Evolutionary conservation across 306 rosid genomes (phyloP).

Genomic region (Cyclanthera cordifolia): DNA sequence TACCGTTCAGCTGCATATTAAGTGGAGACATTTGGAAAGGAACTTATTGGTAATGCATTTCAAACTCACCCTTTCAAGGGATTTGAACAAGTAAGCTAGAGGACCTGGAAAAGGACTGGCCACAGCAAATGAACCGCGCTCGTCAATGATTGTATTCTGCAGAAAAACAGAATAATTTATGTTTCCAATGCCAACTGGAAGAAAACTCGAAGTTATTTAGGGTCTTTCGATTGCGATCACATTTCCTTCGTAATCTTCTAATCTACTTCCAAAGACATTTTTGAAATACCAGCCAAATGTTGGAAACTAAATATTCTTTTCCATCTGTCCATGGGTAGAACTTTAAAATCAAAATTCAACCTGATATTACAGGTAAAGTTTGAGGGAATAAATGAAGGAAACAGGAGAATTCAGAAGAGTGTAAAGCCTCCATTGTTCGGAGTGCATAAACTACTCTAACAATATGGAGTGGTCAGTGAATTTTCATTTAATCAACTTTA

Average conservation of each 20-base stretch:
- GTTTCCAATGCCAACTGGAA: not conserved
- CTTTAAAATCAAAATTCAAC: too few species aligned
- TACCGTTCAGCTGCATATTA: not conserved
- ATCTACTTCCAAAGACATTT: too few species aligned
- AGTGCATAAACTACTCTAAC: not conserved
- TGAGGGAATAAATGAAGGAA: not conserved
- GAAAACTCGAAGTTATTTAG: not conserved
- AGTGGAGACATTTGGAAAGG: slow-evolving; percentile 4
- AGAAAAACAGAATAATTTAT: slow-evolving; percentile 8
- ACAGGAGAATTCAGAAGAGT: not conserved
- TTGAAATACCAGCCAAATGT: too few species aligned
- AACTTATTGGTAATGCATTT: not conserved
- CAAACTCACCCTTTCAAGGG: slow-evolving; percentile 44
- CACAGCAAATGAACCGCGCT: slow-evolving; percentile 85
- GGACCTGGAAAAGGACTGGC: slow-evolving; percentile 70
- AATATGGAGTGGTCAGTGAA: too few species aligned
- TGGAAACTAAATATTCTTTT: too few species aligned
- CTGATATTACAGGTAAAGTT: not conserved
- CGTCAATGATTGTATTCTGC: slow-evolving; percentile 78
- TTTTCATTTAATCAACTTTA: too few species aligned
- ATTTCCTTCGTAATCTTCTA: too few species aligned
- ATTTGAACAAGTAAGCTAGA: slow-evolving; percentile 41
- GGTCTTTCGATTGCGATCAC: too few species aligned
- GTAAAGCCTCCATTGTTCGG: not conserved
- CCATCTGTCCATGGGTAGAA: too few species aligned